Evolutionary conservation across 1,284 basidiomycete genomes (phyloP).

Genomic region (Cerioporus squamosus): DNA sequence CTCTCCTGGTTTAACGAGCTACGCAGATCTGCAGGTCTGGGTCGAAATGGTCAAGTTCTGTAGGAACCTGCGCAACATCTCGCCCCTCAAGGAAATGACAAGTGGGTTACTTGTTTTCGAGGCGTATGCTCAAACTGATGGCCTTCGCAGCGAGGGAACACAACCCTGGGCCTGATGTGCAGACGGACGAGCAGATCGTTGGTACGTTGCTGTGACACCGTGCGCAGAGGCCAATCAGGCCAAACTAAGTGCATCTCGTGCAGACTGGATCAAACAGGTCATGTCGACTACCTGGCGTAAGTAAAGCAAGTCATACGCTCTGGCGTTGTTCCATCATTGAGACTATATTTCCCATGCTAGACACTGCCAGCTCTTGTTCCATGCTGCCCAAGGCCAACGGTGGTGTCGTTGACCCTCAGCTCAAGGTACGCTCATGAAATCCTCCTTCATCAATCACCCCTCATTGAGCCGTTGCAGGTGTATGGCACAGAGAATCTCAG

Average conservation of each 20-base stretch:
- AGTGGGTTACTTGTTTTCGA: background rate
- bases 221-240: background rate
- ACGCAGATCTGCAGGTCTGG: slow-evolving; percentile 44
- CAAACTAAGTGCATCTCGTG: background rate
- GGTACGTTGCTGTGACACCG: slow-evolving; percentile 17
- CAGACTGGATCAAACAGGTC: slow-evolving; percentile 32
- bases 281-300: slow-evolving; percentile 35
- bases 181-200: slow-evolving; percentile 27
- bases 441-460: background rate
- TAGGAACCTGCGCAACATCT: slow-evolving; percentile 43
- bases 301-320: background rate
- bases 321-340: background rate
- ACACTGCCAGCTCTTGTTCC: slow-evolving; percentile 35
- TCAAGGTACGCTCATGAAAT: slow-evolving; percentile 25
- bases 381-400: slow-evolving; percentile 33
- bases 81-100: slow-evolving; percentile 46
- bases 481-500: slow-evolving; percentile 43
- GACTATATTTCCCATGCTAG: slow-evolving; percentile 10
- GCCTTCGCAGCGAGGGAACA: slow-evolving; percentile 34
- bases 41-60: slow-evolving; percentile 56
- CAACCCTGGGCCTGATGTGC: slow-evolving; percentile 41
- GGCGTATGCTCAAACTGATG: slow-evolving; percentile 4
- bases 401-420: slow-evolving; percentile 33
- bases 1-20: background rate
- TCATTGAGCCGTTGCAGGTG: slow-evolving; percentile 38